Conservation (phyloP, 1,284 basidiomycete genomes). For the Pascua guehoae region DNA sequence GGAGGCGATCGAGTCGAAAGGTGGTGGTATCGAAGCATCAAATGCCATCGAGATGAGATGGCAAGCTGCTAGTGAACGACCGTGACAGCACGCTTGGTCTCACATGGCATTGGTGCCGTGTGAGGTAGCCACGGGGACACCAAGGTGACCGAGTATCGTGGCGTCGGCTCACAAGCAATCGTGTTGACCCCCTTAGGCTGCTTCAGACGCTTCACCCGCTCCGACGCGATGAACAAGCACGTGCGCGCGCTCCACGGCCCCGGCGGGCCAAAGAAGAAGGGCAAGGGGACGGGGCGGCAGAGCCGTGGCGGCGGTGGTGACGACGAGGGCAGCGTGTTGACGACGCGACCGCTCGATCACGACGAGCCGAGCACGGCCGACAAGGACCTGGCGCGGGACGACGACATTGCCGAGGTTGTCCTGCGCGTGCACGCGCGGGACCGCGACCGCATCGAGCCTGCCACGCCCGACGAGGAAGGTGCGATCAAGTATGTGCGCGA, state of each 20-base stretch:
- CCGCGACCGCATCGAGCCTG: slow-evolving; percentile 8
- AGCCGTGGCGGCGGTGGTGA: not conserved
- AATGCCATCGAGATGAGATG: too few species aligned
- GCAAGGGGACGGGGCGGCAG: not conserved
- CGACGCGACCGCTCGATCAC: slow-evolving; percentile 2
- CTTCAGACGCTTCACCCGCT: slow-evolving; percentile 81
- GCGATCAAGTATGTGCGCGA: slow-evolving; percentile 18
- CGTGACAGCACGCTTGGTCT: too few species aligned
- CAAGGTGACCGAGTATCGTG: too few species aligned
- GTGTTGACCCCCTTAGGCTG: too few species aligned
- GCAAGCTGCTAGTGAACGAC: too few species aligned
- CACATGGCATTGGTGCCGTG: too few species aligned
- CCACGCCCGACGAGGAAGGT: slow-evolving; percentile 10
- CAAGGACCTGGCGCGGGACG: slow-evolving; percentile 18
- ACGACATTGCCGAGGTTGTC: slow-evolving; percentile 18
- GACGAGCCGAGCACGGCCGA: slow-evolving; percentile 15
- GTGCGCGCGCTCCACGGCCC: slow-evolving; percentile 28
- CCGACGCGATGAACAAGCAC: slow-evolving; percentile 76
- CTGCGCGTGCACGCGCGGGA: slow-evolving; percentile 11
- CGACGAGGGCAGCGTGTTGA: not conserved
- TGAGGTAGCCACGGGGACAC: too few species aligned
- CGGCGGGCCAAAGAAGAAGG: slow-evolving; percentile 4
- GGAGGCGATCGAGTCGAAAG: too few species aligned
- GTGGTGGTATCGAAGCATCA: too few species aligned
- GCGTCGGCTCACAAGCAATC: too few species aligned